Conservation (phyloP, 257 asterid genomes). For the Pogostemon cablin region DNA sequence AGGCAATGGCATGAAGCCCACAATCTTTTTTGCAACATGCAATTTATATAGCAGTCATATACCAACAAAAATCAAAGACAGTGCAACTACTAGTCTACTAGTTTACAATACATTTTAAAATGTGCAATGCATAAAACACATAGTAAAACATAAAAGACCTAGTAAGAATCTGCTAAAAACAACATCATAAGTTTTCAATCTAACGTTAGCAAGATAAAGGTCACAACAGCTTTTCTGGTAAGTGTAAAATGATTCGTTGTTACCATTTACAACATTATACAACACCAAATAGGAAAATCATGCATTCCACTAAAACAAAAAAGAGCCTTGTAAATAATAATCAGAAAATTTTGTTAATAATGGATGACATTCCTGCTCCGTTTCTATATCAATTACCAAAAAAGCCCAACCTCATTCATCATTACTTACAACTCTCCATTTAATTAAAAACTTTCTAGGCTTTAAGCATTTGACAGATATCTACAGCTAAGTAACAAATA, state of each 20-base stretch:
- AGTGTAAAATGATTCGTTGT: neutral
- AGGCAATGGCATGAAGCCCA: no score
- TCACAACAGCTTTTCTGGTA: neutral
- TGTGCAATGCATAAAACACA: conserved; percentile 2
- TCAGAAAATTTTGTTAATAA: no score
- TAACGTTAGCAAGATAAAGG: neutral
- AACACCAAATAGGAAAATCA: neutral
- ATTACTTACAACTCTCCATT: no score
- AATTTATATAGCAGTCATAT: neutral
- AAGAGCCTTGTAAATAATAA: neutral
- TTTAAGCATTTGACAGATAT: neutral
- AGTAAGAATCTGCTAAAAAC: neutral
- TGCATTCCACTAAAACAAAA: neutral
- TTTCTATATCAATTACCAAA: no score
- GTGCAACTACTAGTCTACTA: neutral
- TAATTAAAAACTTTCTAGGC: no score
- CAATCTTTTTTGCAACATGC: neutral
- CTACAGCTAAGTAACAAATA: neutral
- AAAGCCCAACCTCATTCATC: no score
- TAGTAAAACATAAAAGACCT: neutral
- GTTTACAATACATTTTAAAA: no score
- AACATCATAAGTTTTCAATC: no score
- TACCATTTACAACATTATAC: neutral
- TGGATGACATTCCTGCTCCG: no score
- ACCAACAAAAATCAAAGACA: neutral